Percentiles rank a stretch among this genome's conserved stretches.
phyloP scores from a whole-genome alignment of 73 alveolate species.

The Uronychia setigera region DNA sequence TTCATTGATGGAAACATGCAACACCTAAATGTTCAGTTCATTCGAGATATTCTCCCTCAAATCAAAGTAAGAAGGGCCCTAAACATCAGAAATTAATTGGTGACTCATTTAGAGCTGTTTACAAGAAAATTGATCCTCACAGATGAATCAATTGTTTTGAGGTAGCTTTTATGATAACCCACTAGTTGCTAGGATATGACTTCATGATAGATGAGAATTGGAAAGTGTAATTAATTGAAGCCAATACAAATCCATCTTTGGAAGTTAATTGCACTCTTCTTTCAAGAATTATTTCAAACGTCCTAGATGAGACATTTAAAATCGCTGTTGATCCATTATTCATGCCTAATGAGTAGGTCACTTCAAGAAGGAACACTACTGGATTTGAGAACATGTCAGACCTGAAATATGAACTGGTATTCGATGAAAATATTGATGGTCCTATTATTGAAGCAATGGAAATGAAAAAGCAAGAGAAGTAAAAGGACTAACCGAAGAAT shows the following conservation, averaged over 20 bases:
- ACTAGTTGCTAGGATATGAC: constrained; percentile 75
- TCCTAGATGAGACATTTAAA: constrained; percentile 79
- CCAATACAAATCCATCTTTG: constrained; percentile 80
- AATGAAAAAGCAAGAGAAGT: too few relatives aligned
- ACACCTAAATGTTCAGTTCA: constrained; percentile 54
- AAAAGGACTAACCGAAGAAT: too few relatives aligned
- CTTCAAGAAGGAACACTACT: background rate
- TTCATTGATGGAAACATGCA: constrained; percentile 45
- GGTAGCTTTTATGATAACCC: background rate
- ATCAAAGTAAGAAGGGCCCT: constrained; percentile 33
- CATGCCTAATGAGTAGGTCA: background rate
- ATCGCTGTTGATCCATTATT: constrained; percentile 77
- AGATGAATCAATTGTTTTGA: constrained; percentile 71
- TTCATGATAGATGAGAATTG: constrained; percentile 73
- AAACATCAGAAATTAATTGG: constrained; percentile 7
- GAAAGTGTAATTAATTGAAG: constrained; percentile 67
- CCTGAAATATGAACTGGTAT: background rate
- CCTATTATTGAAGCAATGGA: background rate
- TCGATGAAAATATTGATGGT: background rate
- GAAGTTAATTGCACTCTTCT: constrained; percentile 75
- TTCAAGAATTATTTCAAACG: constrained; percentile 71
- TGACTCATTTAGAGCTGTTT: constrained; percentile 68
- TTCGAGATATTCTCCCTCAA: constrained; percentile 66
- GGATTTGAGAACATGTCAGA: background rate
- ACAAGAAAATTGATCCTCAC: constrained; percentile 58